Base-by-base conservation (phyloP, 1,284 basidiomycete species). In the Cronartium ribicola region DNA sequence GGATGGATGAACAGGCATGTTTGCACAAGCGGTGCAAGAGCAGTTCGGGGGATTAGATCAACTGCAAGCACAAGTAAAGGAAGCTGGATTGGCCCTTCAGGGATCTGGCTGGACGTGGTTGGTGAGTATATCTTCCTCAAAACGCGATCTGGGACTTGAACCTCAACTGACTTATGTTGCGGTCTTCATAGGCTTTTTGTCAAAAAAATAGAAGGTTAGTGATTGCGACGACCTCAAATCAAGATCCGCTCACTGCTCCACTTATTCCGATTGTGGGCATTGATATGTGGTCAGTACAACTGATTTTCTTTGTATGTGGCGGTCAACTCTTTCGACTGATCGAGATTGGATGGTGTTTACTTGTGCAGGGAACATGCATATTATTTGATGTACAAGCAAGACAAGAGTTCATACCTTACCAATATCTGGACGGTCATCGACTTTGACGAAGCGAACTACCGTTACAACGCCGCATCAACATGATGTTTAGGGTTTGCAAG, bases 41-140 rank as follows among this genome's bases (percentile, higher is more conserved):
- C 88, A 90, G 79, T 98, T 94, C 82, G 94, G 93, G 67, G 88
- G 88, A 11, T 83, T 97, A 77, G 90, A 94, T 0, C 84, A 83
- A 77, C 84, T 90, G 82, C 88, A 87, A 81, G 89, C 90, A 76
- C 86, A 87, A 77, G 87, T 97, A 82, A 96, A 94, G 83, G 82
- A 91, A 41, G 87, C 86, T 78, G 94, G 95, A n/a, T 91, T 90
- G 59, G 92, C 86, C 70, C 90, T 98, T 78, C 95, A 98, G 83
- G 96, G 95, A 61, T 93, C 91, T 77, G 96, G 95, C 20, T 98
- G 95, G 96, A 94, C 92, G 65, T 98, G 95, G 95, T 86, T 97
- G 6, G 60, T 61, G 6, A 36, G 60, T 40, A 20, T 4, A 6
- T 1, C 29, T 40, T 36, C 14, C n/a, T n/a, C 6, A 61, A 39